These are phyloP conservation scores for Plasmodium adleri DNA, from an alignment of 169 alveolate genomes.

Conservation along the genomic window DNA sequence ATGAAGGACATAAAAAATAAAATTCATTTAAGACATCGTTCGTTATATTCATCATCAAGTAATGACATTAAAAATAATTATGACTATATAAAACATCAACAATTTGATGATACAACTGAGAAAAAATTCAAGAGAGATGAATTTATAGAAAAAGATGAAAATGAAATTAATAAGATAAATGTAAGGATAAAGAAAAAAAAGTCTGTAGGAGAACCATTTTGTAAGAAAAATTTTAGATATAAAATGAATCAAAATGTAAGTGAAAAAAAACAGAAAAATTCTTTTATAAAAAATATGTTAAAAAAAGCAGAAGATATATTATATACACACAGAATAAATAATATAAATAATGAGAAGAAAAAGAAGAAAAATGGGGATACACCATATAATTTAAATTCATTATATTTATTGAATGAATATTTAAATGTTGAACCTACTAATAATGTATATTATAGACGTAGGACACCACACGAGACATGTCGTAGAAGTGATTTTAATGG, in stretches of 20 bases:
- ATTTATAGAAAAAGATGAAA: background rate
- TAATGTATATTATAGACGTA: conserved; percentile 65
- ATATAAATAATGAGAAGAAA: conserved; percentile 5
- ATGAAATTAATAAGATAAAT: conserved; percentile 3
- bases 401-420: conserved; percentile 44
- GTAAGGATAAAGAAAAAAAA: conserved; percentile 30
- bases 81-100: too few relatives aligned
- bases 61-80: too few relatives aligned
- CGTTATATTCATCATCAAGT: too few relatives aligned
- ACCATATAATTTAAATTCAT: conserved; percentile 3
- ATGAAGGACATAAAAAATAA: too few relatives aligned
- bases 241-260: background rate
- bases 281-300: conserved; percentile 28
- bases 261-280: conserved; percentile 2
- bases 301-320: conserved; percentile 36
- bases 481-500: conserved; percentile 57
- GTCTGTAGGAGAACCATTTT: too few relatives aligned
- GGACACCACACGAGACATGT: conserved; percentile 56
- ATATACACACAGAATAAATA: too few relatives aligned
- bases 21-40: too few relatives aligned
- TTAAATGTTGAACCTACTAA: conserved; percentile 61
- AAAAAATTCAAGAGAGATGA: too few relatives aligned
- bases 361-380: background rate
- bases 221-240: background rate
- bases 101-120: too few relatives aligned